Conservation (phyloP, 257 asterid genomes). For the Solanum etuberosum region DNA sequence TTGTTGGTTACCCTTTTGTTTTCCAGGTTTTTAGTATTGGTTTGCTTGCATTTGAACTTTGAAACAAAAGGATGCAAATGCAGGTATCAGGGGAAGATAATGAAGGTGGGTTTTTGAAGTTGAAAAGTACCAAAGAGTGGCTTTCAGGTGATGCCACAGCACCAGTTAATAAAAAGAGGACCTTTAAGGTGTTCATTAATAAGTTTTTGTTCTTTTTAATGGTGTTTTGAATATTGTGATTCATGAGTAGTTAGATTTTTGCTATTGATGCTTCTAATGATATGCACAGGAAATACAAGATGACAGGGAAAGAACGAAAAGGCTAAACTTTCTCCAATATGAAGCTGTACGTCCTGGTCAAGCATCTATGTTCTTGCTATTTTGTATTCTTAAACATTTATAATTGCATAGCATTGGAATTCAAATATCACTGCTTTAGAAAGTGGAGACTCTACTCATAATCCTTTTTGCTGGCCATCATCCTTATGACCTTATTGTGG, state of each 20-base stretch:
- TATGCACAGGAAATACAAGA: slow-evolving; percentile 53
- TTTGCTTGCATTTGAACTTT: not conserved
- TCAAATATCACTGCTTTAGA: not conserved
- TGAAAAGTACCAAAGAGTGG: slow-evolving; percentile 70
- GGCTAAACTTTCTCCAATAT: slow-evolving; percentile 59
- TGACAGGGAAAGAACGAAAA: slow-evolving; percentile 56
- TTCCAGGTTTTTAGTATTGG: not conserved
- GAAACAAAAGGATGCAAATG: not conserved
- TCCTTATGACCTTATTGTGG: not conserved
- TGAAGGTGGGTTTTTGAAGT: slow-evolving; percentile 74
- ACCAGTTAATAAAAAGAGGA: slow-evolving; percentile 70
- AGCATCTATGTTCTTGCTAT: not conserved
- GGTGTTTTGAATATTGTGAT: not conserved
- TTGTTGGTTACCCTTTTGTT: not conserved
- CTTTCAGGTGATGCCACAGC: slow-evolving; percentile 53
- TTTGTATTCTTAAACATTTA: not conserved
- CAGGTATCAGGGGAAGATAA: slow-evolving; percentile 29
- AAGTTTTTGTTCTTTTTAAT: not conserved
- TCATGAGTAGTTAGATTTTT: not conserved
- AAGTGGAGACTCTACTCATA: not conserved
- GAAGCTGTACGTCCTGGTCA: slow-evolving; percentile 58
- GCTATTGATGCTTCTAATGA: slow-evolving; percentile 6
- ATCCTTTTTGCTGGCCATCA: not conserved
- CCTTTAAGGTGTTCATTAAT: slow-evolving; percentile 25
- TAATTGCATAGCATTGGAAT: not conserved